Conservation (phyloP, 192 early-diverging fungal genomes). For the Gigaspora rosea region DNA sequence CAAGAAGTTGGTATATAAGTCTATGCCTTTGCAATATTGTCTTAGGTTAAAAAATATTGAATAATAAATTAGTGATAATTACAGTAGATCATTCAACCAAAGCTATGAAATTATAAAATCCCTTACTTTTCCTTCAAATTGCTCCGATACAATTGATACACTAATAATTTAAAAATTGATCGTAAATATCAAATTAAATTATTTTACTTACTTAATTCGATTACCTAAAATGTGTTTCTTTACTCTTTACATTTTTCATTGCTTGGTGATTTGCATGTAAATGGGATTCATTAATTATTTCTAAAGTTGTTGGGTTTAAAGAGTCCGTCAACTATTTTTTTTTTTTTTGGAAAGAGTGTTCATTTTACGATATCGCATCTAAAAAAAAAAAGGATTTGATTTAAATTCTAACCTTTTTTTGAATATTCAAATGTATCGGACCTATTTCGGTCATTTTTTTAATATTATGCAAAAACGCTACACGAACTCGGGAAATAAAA, state of each 20-base stretch:
- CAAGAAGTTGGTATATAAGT: constrained; percentile 68
- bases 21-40: constrained; percentile 65
- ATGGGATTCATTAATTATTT: constrained; percentile 78
- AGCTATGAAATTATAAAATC: neutral
- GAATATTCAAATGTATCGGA: too few species aligned
- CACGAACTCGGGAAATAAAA: too few species aligned
- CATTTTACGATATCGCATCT: too few species aligned
- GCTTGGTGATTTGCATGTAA: constrained; percentile 82
- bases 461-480: too few species aligned
- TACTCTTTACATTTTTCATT: constrained; percentile 76
- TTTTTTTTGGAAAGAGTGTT: neutral
- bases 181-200: too few species aligned
- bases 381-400: too few species aligned
- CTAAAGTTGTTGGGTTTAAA: constrained; percentile 59
- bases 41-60: neutral
- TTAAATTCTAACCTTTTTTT: too few species aligned
- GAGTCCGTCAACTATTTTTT: constrained; percentile 37
- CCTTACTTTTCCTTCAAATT: constrained; percentile 62
- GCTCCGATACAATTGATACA: constrained; percentile 69
- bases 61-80: too few species aligned
- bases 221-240: constrained; percentile 72
- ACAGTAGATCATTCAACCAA: too few species aligned
- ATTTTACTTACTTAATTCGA: too few species aligned
- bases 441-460: too few species aligned
- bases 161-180: constrained; percentile 41